Evolutionary conservation across 1,284 basidiomycete species (phyloP).

Genomic region (Lignosus rhinocerotis): DNA sequence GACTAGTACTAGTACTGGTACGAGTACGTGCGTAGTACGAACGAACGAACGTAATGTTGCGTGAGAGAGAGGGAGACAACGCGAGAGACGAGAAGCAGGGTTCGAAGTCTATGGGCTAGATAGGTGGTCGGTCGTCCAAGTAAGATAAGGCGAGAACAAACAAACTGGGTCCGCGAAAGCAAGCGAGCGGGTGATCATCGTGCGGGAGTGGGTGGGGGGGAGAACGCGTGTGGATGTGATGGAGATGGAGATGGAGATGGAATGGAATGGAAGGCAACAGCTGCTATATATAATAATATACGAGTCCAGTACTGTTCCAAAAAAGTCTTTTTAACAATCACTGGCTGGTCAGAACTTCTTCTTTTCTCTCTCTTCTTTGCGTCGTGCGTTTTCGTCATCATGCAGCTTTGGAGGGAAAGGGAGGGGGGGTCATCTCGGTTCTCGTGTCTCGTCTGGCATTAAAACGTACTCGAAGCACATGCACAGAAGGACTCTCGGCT

Average conservation of each 20-base stretch:
- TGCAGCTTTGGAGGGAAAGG: background rate
- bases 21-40: too few relatives aligned
- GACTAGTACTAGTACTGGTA: too few relatives aligned
- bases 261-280: background rate
- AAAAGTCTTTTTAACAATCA: conserved; percentile 20
- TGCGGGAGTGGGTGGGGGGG: background rate
- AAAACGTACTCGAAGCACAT: conserved; percentile 12
- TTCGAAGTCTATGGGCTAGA: conserved; percentile 1
- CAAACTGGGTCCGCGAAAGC: conserved; percentile 6
- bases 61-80: background rate
- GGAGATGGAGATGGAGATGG: too few relatives aligned
- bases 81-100: background rate
- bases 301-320: conserved; percentile 22
- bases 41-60: background rate
- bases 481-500: background rate
- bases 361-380: background rate
- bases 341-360: conserved; percentile 16
- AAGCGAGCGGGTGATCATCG: background rate
- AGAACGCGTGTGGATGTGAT: background rate
- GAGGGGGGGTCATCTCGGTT: background rate
- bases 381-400: background rate
- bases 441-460: conserved; percentile 4
- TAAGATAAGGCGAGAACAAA: conserved; percentile 9
- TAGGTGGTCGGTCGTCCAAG: conserved; percentile 5
- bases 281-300: conserved; percentile 23